Base-by-base conservation (phyloP, 1,284 basidiomycete genomes). In the Ceratobasidium sp. region DNA sequence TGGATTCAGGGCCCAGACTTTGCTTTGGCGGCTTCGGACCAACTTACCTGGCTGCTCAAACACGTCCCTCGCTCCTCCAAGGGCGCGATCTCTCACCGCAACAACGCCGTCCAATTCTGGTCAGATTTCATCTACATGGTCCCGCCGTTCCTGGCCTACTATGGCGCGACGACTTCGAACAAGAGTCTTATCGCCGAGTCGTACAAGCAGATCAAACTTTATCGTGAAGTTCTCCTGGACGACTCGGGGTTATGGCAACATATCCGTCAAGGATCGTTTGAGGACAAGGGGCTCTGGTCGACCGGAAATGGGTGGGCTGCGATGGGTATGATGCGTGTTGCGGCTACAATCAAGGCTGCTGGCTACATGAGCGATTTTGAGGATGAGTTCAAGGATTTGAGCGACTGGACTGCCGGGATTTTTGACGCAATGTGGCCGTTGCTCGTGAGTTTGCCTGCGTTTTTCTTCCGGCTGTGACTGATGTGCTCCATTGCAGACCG, bases 401-500 rank as follows among this genome's bases (percentile, higher is more conserved):
- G 81, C 2, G 77, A 78, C 5, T 95, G 93, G 93, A 83, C 89
- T 3, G 79, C 82, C 23, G 92, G 94, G 79, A 91, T 95, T 67
- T 86, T 94, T 70, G 79, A 78, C n/a, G 92, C 83, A 4, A 89
- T 93, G 80, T 94, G 90, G 78, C 76, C 80, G 1, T 76, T 86
- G 72, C 81, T 89, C 3, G 89, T 84, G 32, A 57, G 76, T 71
- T n/a, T n/a, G n/a, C n/a, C n/a, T n/a, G n/a, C 21, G n/a, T 8
- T 16, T 23, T 18, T 21, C 2, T 55, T 50, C 21, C 4, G 30
- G n/a, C 26, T 28, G n/a, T 26, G 30, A 43, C 39, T 23, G 55
- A 57, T 21, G 18, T n/a, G n/a, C n/a, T 71, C 36, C 46, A 48
- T 32, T n/a, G 26, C 50, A 58, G 21, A 32, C 53, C 45, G 72